Base-by-base conservation (phyloP, 495 filamentous ascomycete genomes). In the Xylaria bambusicola region DNA sequence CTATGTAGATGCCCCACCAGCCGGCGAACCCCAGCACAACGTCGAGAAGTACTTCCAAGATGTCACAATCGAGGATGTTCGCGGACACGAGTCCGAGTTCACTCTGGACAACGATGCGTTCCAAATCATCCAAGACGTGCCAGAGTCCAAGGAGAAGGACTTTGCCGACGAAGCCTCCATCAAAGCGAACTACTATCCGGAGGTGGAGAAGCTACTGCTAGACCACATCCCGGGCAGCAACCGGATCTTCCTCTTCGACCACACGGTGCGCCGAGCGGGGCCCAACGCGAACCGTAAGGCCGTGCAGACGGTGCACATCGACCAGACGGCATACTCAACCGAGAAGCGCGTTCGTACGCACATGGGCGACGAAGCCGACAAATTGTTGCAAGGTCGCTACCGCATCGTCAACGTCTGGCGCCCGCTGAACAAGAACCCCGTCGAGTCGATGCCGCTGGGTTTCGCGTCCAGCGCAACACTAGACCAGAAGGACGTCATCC, bases 391-490 rank as follows among this genome's bases (percentile, higher is more conserved):
- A 12, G 82, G 80, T 1, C 81, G 91, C 0, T 89, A 88, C 75
- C 83, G 91, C 45, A 90, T 97, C 62, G 80, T 97, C 62, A 97
- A 96, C 66, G 88, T 97, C 10, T 97, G 92, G 92, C 80, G 90
- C 0, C 87, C 91, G 0, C 72, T 96, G 10, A 90, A 88, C 64
- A 61, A 67, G 60, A 80, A 80, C n/a, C 84, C 89, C 0, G 84
- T 97, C 0, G 83, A 87, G 62, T 76, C 83, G 0, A 79, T 73
- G 42, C 92, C 92, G 23, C 75, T 96, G 1, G 91, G 82, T 0
- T 87, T 91, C 62, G 90, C 89, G 0, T 83, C 84, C 29, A 84
- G 83, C 29, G 58, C 78, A 0, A 80, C 82, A 0, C 78, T 92
- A 0, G 63, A 71, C 0, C 81, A 88, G 52, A 76, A 76, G 4